phyloP scores from a whole-genome alignment of 352 stramenopile genomes.

The Heterotrichella gracilis region DNA sequence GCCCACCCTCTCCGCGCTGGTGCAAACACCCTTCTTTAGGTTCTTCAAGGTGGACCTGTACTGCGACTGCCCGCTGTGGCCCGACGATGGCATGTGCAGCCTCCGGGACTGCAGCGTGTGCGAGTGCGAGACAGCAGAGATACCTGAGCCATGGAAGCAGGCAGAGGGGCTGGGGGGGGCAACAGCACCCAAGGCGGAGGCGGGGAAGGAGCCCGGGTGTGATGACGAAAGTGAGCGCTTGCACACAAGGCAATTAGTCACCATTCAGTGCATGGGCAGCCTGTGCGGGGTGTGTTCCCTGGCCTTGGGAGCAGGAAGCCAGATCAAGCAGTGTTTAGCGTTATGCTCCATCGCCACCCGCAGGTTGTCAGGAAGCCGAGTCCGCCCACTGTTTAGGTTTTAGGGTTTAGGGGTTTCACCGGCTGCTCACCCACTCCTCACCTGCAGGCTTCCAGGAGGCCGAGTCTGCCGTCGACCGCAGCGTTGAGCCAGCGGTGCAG shows the following conservation, averaged over 20 bases:
- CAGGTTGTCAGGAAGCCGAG: no score
- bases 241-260: not conserved
- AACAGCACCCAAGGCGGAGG: not conserved
- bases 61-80: slow-evolving; percentile 13
- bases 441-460: not conserved
- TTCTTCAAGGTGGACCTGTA: slow-evolving; percentile 17
- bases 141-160: no score
- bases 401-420: not conserved
- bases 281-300: no score
- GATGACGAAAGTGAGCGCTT: not conserved
- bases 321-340: no score
- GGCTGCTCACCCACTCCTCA: not conserved
- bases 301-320: no score
- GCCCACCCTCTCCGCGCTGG: slow-evolving; percentile 14
- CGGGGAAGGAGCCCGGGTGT: not conserved
- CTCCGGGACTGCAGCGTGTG: no score
- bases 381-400: not conserved
- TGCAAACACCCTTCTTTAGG: slow-evolving; percentile 18
- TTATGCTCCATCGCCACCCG: no score
- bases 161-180: slow-evolving; percentile 12
- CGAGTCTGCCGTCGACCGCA: slow-evolving; percentile 12
- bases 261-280: slow-evolving; percentile 11
- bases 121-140: no score
- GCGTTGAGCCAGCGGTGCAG: slow-evolving; percentile 12
- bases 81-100: no score